Evolutionary conservation across 345 rosid species (phyloP).

Genomic region (Triadica sebifera): DNA sequence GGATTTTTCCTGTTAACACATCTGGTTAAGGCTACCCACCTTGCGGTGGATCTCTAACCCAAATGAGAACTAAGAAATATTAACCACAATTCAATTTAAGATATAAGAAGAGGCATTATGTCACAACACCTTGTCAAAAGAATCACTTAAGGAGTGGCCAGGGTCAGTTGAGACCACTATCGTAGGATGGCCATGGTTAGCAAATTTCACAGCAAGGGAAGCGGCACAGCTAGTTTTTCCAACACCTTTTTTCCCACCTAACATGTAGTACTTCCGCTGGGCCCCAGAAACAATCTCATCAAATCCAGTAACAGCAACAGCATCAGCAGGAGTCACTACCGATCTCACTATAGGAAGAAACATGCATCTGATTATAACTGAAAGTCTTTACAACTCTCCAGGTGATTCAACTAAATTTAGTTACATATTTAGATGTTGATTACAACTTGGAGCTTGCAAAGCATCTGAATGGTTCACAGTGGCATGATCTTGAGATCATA

Average conservation of each 20-base stretch:
- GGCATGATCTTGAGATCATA: no score
- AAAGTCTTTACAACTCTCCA: constrained; percentile 15
- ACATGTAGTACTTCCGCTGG: constrained; percentile 57
- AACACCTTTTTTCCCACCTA: constrained; percentile 86
- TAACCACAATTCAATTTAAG: not conserved
- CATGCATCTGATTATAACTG: constrained; percentile 3
- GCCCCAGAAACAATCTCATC: constrained; percentile 49
- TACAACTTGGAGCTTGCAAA: not conserved
- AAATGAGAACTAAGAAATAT: no score
- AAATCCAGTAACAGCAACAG: constrained; percentile 39
- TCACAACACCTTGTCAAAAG: constrained; percentile 57
- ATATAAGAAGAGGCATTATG: not conserved
- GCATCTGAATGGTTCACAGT: no score
- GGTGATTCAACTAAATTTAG: not conserved
- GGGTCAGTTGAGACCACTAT: constrained; percentile 84
- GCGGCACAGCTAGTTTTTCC: constrained; percentile 92
- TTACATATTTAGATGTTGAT: not conserved
- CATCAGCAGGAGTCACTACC: constrained; percentile 42
- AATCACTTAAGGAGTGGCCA: constrained; percentile 83
- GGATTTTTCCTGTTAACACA: not conserved
- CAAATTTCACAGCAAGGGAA: constrained; percentile 82
- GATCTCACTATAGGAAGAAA: constrained; percentile 46
- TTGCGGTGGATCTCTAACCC: no score
- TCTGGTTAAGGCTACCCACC: no score
- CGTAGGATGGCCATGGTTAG: constrained; percentile 74